A percentile compares a stretch with the other conserved stretches of the same genome.
Conservation (phyloP, 2,329 filamentous ascomycete genomes). For the Sporothrix pseudoabietina region DNA sequence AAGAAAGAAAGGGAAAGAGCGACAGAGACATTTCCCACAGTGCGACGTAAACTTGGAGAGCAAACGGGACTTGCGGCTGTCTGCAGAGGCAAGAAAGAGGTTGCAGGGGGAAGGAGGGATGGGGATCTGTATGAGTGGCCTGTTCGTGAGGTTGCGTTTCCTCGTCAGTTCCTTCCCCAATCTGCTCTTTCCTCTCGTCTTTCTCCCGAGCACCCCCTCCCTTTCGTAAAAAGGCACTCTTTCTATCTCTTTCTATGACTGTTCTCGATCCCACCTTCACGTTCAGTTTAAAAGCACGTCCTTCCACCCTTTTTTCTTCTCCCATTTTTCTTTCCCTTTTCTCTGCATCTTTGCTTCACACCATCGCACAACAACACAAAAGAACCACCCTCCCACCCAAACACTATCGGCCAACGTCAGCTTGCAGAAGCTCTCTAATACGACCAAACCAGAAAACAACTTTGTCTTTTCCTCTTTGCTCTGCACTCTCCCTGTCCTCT, state of each 20-base stretch:
- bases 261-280: conserved; percentile 9
- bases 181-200: not conserved
- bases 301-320: conserved; percentile 14
- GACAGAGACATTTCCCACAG: not conserved
- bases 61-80: conserved; percentile 14
- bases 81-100: not conserved
- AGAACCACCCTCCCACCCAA: not conserved
- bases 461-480: not conserved
- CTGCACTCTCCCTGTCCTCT: not conserved
- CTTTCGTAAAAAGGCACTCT: not conserved
- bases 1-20: not conserved
- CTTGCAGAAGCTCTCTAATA: conserved; percentile 16
- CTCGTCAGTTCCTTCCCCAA: conserved; percentile 18
- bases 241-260: not conserved
- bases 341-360: conserved; percentile 24
- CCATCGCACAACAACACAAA: conserved; percentile 17
- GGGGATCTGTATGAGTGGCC: conserved; percentile 14
- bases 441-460: not conserved
- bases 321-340: conserved; percentile 4
- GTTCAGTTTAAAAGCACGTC: conserved; percentile 15
- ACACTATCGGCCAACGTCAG: conserved; percentile 18
- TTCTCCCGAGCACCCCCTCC: not conserved
- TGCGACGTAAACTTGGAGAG: not conserved
- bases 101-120: not conserved
- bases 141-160: conserved; percentile 16